Evolutionary conservation across 495 filamentous ascomycete genomes (phyloP), one percentile per base, ranked within the genome.

Genomic region (Bacidia gigantensis): DNA sequence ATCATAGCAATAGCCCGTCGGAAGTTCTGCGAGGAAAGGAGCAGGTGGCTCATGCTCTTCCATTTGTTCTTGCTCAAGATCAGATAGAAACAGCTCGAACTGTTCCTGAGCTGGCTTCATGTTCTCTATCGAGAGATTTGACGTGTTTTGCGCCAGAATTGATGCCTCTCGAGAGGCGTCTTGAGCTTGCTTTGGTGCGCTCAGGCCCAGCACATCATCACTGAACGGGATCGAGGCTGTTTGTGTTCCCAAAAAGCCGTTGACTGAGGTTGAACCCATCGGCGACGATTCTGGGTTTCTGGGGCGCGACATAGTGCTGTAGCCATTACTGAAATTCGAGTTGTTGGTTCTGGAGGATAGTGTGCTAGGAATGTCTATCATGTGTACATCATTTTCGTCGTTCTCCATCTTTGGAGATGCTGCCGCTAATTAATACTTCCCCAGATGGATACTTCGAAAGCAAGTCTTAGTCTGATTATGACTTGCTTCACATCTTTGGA

Each of bases 1-100:
- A 68, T 98, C 92, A 64, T 96, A 98, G 57, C 87, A 92, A 41
- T 84, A 74, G 32, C 93, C 81, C 7, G 86, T 84, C 3, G 86
- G 50, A n/a, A 59, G 40, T 42, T 55, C 51, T 14, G 57, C 55
- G 22, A 49, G 23, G 26, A 49, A 56, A n/a, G 54, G 57, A 17
- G 26, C 40, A 18, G 50, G 45, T 44, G 57, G 50, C 26, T 46
- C 46, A 17, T 44, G 49, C 50, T 52, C 53, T 21, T 41, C 52
- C 11, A 46, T 23, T 14, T 35, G 29, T 2, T 58, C 56, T 1
- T 55, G 41, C 21, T 49, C 51, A 20, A 54, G 18, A 51, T 51
- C 48, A 39, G 29, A 40, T 2, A 53, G 41, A 14, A 42, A 49
- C 7, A 43, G 38, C 17, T 57, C 35, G 11, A 54, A 3, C n/a